Base-by-base conservation (phyloP, 495 filamentous ascomycete genomes). In the Penicillium roqueforti region DNA sequence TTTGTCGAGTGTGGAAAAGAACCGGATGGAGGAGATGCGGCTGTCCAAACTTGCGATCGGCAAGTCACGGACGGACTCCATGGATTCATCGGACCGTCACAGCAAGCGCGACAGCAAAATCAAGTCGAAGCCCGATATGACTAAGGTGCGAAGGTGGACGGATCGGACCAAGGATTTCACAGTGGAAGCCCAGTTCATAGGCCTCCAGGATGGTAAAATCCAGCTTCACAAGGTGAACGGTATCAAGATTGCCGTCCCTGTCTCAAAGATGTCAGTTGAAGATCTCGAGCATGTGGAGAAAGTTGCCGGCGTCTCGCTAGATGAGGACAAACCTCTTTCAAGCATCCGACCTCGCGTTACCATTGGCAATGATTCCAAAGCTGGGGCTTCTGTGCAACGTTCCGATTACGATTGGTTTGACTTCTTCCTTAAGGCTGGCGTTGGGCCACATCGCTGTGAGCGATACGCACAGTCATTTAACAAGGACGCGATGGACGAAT, bases 201-300 rank as follows among this genome's bases (percentile, higher is more conserved):
- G 92, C 16, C 76, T 96, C 20, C 68, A 72, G 25, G 93, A 97
- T 67, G 90, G 91, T 41, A 97, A 99, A 75, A 93, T 99, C 56
- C 93, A 97, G 70, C 78, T 99, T 5, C 93, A 99, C 75, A 99
- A 99, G 76, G 76, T 86, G 67, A 99, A 99, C 64, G 93, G 93
- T 10, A 90, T 99, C 44, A 96, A 97, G 69, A 99, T 99, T 70
- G 93, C 93, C 7, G 93, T 99, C 4, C 92, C 93, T 22, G 82
- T 96, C 34, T 70, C 83, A 9, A 97, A 97, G 69, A 99, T 99
- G 93, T 90, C 92, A 2, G 76, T 91, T 38, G 87, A 91, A 61
- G 93, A 99, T 69, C 73, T 99, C 22, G 92, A 96, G 72, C 97
- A 93, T 56, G 92, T 97, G 28, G 93, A 99, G 70, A 81, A 80